A percentile compares a stretch with the other conserved stretches of the same genome.
Evolutionary conservation across 768 basidiomycete species (phyloP).

Genomic region (Termitomyces sp.): DNA sequence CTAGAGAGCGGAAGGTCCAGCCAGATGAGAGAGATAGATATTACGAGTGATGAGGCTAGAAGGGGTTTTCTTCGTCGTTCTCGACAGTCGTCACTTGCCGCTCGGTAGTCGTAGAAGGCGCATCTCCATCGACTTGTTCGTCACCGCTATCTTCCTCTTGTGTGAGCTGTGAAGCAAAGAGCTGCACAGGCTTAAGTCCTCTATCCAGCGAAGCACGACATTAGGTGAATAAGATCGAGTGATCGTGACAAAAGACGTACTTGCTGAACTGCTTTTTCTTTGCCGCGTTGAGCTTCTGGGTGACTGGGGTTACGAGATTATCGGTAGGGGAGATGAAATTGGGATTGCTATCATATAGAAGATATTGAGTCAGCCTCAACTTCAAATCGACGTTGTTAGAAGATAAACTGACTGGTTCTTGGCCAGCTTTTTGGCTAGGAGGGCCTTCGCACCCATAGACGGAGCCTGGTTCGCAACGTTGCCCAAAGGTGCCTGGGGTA

Average conservation of each 20-base stretch:
- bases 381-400: conserved; percentile 2
- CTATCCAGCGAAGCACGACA: conserved; percentile 32
- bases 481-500: conserved; percentile 79
- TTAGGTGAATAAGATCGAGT: conserved; percentile 4
- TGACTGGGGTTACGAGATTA: conserved; percentile 89
- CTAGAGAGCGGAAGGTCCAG: conserved; percentile 19
- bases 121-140: conserved; percentile 26
- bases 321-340: conserved; percentile 92
- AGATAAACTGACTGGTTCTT: conserved; percentile 68
- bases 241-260: conserved; percentile 40
- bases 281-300: conserved; percentile 86
- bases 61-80: conserved; percentile 70
- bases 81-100: conserved; percentile 32
- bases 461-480: conserved; percentile 57
- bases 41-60: conserved; percentile 33
- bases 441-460: conserved; percentile 85
- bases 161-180: conserved; percentile 48
- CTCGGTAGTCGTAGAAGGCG: conserved; percentile 16
- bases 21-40: conserved; percentile 13
- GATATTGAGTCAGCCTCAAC: conserved; percentile 7
- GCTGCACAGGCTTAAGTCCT: conserved; percentile 56
- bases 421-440: conserved; percentile 91
- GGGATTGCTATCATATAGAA: conserved; percentile 58
- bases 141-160: conserved; percentile 37
- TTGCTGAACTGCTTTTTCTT: conserved; percentile 94